These are phyloP conservation scores for Fusarium luffae DNA, from an alignment of 2,329 filamentous ascomycete species.

Conservation along the genomic window DNA sequence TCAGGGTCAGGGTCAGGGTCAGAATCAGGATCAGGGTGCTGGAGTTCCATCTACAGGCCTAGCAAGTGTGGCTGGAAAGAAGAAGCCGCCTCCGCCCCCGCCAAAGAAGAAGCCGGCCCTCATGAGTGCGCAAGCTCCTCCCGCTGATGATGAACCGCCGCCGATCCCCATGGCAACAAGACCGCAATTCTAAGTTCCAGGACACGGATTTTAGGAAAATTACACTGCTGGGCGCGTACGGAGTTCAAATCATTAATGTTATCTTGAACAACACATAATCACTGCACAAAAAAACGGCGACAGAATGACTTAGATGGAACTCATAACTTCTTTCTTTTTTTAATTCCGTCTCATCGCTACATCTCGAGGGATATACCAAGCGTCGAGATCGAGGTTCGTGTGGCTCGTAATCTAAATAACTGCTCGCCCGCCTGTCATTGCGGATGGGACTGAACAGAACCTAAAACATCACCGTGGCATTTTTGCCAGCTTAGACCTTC, in stretches of 20 bases:
- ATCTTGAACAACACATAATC: not conserved
- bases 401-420: conserved; percentile 40
- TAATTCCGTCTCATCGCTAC: conserved; percentile 39
- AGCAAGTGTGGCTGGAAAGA: conserved; percentile 55
- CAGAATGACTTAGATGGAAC: conserved; percentile 28
- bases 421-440: conserved; percentile 35
- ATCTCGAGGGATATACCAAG: conserved; percentile 39
- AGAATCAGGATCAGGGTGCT: conserved; percentile 1
- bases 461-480: conserved; percentile 29
- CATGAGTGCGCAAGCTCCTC: conserved; percentile 30
- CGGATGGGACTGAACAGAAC: conserved; percentile 22
- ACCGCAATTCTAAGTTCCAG: conserved; percentile 56
- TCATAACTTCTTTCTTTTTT: conserved; percentile 38
- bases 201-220: not conserved
- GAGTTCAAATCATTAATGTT: conserved; percentile 11
- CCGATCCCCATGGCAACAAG: conserved; percentile 65
- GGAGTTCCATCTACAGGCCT: conserved; percentile 24
- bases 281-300: not conserved
- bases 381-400: conserved; percentile 38
- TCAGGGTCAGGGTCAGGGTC: conserved; percentile 32
- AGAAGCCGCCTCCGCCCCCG: conserved; percentile 65
- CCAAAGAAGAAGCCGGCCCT: conserved; percentile 64
- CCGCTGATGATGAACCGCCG: conserved; percentile 55
- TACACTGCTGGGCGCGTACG: conserved; percentile 28
- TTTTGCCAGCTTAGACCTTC: conserved; percentile 79